Evolutionary conservation across 768 basidiomycete genomes (phyloP), one percentile per base, ranked within the genome.

Genomic region (Auricularia sp.): DNA sequence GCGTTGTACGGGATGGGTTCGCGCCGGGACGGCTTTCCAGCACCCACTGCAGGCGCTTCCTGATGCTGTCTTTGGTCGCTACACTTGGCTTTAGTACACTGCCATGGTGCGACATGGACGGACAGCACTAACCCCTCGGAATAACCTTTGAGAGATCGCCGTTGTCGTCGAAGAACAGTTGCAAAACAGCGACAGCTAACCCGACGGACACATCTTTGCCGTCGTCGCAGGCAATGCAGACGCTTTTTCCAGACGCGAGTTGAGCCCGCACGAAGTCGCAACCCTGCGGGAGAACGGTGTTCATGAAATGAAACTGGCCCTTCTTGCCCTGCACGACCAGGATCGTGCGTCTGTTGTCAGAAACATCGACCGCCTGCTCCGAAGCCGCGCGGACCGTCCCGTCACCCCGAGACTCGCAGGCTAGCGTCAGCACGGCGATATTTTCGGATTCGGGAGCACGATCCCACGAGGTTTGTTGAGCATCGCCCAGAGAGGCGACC

Each of bases 11-110:
- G 10, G 90, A 86, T 0, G 96, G 95, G 71, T 97, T 98, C 3
- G 87, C 88, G 63, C 79, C 77, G 4, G 90, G 88, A 62, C 81
- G 77, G 67, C 84, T 87, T 21, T 87, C 79, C 65, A 94, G 88
- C 60, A 98, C 84, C 91, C 90, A 93, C 71, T 98, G 87, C 42
- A 98, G 78, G 18, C 93, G 81, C 12, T 78, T 86, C 11, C 84
- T 83, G 67, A 98, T 84, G 12, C 80, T 74, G 21, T 78, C 74
- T 72, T 97, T 97, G 67, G 77, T 80, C 54, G 70, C 72, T 66
- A 62, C 42, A 36, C 12, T 1, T n/a, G 54, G 23, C 64, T 14
- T 42, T 42, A 42, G 39, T 42, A 42, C 39, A 14, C 39, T 42
- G 39, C 8, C 39, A 42, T 29, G 29, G 29, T 29, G 29, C 29